A percentile compares a stretch with the other conserved stretches of the same genome.
Conservation (phyloP, 352 stramenopile genomes). For the Pythium phragmitis region DNA sequence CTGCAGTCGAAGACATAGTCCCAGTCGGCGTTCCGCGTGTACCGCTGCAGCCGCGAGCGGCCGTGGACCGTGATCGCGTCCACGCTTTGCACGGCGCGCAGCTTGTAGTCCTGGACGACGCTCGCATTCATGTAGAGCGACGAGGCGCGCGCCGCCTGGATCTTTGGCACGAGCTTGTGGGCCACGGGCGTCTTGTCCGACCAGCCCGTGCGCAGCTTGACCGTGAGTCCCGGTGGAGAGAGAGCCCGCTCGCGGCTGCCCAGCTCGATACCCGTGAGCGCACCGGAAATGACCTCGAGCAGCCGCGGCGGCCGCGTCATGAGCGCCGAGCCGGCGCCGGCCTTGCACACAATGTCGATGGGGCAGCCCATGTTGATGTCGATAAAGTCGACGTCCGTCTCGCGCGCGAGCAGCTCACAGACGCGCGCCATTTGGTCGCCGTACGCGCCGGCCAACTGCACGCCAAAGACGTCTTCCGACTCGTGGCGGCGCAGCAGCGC, state of each 20-base stretch:
- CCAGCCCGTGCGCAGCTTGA: constrained; percentile 99
- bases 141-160: constrained; percentile 74
- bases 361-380: constrained; percentile 99
- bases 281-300: constrained; percentile 85
- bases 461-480: constrained; percentile 97
- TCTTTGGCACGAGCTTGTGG: constrained; percentile 91
- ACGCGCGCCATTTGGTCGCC: constrained; percentile 93
- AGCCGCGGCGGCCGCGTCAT: constrained; percentile 93
- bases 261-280: constrained; percentile 83
- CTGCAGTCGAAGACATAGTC: constrained; percentile 95
- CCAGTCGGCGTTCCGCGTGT: constrained; percentile 98
- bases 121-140: constrained; percentile 77
- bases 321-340: constrained; percentile 90
- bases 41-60: constrained; percentile 95
- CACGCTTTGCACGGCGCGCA: constrained; percentile 60
- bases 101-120: constrained; percentile 71
- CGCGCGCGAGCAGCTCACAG: constrained; percentile 91
- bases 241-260: constrained; percentile 37
- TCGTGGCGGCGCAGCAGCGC: constrained; percentile 95
- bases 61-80: constrained; percentile 93
- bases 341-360: constrained; percentile 93
- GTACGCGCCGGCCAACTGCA: constrained; percentile 94
- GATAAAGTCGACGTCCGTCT: constrained; percentile 96
- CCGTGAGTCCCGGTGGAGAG: constrained; percentile 85
- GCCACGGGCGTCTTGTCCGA: constrained; percentile 94